Evolutionary conservation across 2,329 filamentous ascomycete species (phyloP), one percentile per base, ranked within the genome.

Genomic region (Fusarium vanettenii): DNA sequence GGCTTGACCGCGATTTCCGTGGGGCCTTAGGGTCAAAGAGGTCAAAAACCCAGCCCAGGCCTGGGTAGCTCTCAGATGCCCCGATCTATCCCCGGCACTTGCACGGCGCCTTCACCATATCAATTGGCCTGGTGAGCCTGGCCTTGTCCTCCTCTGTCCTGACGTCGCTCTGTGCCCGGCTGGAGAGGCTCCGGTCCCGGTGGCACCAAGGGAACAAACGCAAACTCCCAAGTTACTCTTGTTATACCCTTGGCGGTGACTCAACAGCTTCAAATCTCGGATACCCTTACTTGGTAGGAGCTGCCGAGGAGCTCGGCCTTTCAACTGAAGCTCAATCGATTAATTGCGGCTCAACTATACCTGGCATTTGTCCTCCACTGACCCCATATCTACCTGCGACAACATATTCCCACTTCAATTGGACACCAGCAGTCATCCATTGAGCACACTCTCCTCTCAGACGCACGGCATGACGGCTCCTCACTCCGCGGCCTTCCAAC

Each of bases 401-500:
- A 60, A 27, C 33, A 39, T 69, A 39, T 57, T n/a, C 55, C 37
- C 22, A 52, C 20, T 25, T 60, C n/a, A 11, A 61, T 48, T 64
- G 33, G 37, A 65, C 22, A 27, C 57, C 22, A 35, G 13, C 48
- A 27, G 66, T 39, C 31, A 59, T 52, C 35, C 41, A 50, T 66
- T 62, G 48, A 67, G 48, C 55, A 64, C 56, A 20, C 43, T 52
- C 22, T 48, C 43, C 2, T 48, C 48, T 27, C 68, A 70, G 60
- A 62, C 56, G 63, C 72, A 74, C 72, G 66, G 62, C 71, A 80
- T 79, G 79, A 70, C 73, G 60, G 76, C 73, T 64, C 64, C 71
- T 69, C 71, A 67, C 35, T 55, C 69, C 60, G 69, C 59, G 56
- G 60, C 67, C 71, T 56, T 76, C 52, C 68, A 76, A 33, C 74